Conservation (phyloP, 768 basidiomycete genomes). For the Hirschioporus abietinus region DNA sequence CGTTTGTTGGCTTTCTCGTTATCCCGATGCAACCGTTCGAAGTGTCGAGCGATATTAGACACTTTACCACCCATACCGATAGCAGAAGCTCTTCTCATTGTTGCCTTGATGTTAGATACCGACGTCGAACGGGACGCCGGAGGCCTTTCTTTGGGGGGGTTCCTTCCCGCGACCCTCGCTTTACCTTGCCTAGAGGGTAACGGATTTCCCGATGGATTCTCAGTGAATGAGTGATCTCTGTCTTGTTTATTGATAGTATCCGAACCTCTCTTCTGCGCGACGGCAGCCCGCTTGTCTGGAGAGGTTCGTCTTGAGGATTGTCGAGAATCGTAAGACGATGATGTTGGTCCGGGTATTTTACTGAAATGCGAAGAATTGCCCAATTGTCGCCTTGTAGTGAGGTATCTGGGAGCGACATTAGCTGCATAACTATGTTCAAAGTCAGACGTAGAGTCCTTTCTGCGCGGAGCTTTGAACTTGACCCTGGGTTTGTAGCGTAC, state of each 20-base stretch:
- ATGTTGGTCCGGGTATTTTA: constrained; percentile 52
- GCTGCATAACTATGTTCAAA: constrained; percentile 90
- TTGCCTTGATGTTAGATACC: constrained; percentile 39
- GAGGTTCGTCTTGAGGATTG: constrained; percentile 61
- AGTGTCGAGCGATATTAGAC: constrained; percentile 84
- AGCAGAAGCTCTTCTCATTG: constrained; percentile 46
- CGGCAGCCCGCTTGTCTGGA: constrained; percentile 59
- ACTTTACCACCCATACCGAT: constrained; percentile 62
- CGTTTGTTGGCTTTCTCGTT: constrained; percentile 69
- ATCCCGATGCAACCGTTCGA: constrained; percentile 77
- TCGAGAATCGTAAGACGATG: constrained; percentile 47
- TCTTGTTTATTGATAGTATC: constrained; percentile 33
- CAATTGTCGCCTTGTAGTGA: constrained; percentile 45
- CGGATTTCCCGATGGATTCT: constrained; percentile 32
- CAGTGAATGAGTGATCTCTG: constrained; percentile 33
- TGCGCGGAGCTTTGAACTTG: constrained; percentile 40
- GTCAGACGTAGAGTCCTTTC: constrained; percentile 69
- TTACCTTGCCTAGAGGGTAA: constrained; percentile 27
- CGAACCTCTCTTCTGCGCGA: constrained; percentile 25
- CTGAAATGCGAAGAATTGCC: constrained; percentile 26
- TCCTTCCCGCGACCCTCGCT: constrained; percentile 26
- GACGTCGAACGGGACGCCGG: constrained; percentile 37
- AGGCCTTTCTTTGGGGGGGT: constrained; percentile 33
- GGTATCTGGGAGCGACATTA: constrained; percentile 80
- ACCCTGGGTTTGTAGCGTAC: constrained; percentile 29